These are phyloP conservation scores for Tylopilus felleus DNA, from an alignment of 768 basidiomycete genomes.

Conservation along the genomic window DNA sequence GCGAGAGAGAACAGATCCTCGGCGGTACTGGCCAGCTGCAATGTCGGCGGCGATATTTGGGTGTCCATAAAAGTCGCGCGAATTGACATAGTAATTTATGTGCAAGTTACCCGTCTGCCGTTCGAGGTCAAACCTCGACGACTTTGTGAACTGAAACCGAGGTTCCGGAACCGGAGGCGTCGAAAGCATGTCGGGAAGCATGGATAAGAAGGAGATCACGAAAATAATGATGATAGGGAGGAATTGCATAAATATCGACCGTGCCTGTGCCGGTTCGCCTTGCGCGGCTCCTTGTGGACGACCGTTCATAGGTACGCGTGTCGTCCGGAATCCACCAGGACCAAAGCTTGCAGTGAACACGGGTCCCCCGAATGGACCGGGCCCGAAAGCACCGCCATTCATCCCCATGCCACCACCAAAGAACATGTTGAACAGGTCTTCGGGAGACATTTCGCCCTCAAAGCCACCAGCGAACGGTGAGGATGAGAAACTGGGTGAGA, in stretches of 20 bases:
- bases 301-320: slow-evolving; percentile 47
- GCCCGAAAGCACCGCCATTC: slow-evolving; percentile 51
- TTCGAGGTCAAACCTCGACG: slow-evolving; percentile 61
- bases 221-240: slow-evolving; percentile 84
- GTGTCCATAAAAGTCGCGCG: slow-evolving; percentile 70
- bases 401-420: slow-evolving; percentile 64
- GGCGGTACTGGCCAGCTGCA: slow-evolving; percentile 39
- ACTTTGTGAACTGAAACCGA: slow-evolving; percentile 63
- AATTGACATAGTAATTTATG: slow-evolving; percentile 83
- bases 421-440: slow-evolving; percentile 98
- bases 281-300: slow-evolving; percentile 34
- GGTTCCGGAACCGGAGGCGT: slow-evolving; percentile 73
- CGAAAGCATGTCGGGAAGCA: slow-evolving; percentile 74
- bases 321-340: slow-evolving; percentile 76
- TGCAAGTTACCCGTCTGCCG: slow-evolving; percentile 68
- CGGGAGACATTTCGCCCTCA: slow-evolving; percentile 87
- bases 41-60: slow-evolving; percentile 71
- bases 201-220: slow-evolving; percentile 77
- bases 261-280: slow-evolving; percentile 41
- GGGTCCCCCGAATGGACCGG: slow-evolving; percentile 44
- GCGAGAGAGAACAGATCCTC: slow-evolving; percentile 37
- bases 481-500: slow-evolving; percentile 40
- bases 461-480: slow-evolving; percentile 54
- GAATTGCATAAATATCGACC: slow-evolving; percentile 70
- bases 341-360: slow-evolving; percentile 81